These are phyloP conservation scores for Monosporascus sp. DNA, from an alignment of 2,329 filamentous ascomycete genomes.

Conservation along the genomic window DNA sequence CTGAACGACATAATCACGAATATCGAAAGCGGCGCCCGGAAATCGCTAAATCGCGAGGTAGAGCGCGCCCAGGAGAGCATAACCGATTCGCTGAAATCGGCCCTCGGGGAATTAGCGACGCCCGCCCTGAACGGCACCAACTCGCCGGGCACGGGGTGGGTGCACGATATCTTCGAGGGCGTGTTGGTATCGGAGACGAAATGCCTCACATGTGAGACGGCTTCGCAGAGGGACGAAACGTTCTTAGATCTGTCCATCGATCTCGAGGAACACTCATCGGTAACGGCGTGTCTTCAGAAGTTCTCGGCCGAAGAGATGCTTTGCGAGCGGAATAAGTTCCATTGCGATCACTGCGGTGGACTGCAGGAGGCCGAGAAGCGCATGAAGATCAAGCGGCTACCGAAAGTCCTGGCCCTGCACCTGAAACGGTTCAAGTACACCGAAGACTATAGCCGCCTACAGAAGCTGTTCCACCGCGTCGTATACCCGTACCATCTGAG, in stretches of 20 bases:
- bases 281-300: constrained; percentile 89
- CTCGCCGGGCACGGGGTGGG: constrained; percentile 73
- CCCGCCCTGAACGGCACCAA: constrained; percentile 36
- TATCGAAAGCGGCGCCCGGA: constrained; percentile 79
- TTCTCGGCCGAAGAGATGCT: constrained; percentile 99
- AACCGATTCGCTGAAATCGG: constrained; percentile 45
- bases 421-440: constrained; percentile 98
- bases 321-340: constrained; percentile 97
- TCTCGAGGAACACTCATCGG: constrained; percentile 88
- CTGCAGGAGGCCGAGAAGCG: constrained; percentile 96
- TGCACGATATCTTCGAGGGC: constrained; percentile 95
- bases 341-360: constrained; percentile 95
- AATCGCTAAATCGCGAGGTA: constrained; percentile 47
- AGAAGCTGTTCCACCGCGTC: constrained; percentile 95
- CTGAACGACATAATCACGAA: constrained; percentile 95
- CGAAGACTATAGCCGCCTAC: constrained; percentile 85
- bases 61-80: constrained; percentile 37
- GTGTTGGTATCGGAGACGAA: constrained; percentile 92
- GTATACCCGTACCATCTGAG: constrained; percentile 96
- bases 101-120: constrained; percentile 34
- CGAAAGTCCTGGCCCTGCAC: constrained; percentile 86
- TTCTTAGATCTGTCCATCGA: constrained; percentile 96
- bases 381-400: constrained; percentile 97
- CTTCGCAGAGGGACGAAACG: constrained; percentile 90
- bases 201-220: constrained; percentile 92